These are phyloP conservation scores for Cyberlindnera euphorbiiphila DNA, from an alignment of 805 yeast species.

Conservation along the genomic window DNA sequence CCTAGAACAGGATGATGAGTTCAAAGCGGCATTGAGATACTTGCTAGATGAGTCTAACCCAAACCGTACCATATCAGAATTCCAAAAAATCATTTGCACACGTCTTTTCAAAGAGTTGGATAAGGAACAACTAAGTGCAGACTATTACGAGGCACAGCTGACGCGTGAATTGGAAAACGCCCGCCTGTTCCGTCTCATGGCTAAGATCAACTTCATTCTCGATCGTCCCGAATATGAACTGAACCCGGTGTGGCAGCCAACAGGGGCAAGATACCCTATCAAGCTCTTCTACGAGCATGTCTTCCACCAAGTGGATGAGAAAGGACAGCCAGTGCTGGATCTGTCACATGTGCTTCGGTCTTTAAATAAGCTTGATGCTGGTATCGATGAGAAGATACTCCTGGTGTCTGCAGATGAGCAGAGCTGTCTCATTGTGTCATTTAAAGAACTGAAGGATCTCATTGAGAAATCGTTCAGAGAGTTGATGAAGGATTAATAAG, in stretches of 20 bases:
- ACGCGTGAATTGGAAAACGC: conserved; percentile 82
- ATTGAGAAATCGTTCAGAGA: conserved; percentile 66
- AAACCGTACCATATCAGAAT: conserved; percentile 27
- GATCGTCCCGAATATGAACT: conserved; percentile 69
- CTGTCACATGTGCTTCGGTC: conserved; percentile 74
- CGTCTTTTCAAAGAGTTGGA: conserved; percentile 46
- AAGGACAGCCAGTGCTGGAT: conserved; percentile 75
- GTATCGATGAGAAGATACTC: conserved; percentile 76
- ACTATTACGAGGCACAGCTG: conserved; percentile 57
- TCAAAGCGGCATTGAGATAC: conserved; percentile 42
- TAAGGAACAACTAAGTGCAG: conserved; percentile 48
- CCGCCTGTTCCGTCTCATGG: conserved; percentile 73
- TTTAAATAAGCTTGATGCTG: conserved; percentile 89
- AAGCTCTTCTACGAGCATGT: conserved; percentile 78
- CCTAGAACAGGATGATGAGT: conserved; percentile 39
- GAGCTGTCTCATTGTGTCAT: conserved; percentile 79
- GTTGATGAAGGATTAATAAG: conserved; percentile 19
- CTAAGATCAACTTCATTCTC: conserved; percentile 74
- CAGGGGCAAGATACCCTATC: conserved; percentile 71
- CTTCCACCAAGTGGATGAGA: conserved; percentile 78
- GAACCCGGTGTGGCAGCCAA: conserved; percentile 57
- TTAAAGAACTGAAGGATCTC: conserved; percentile 72
- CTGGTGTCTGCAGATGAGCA: conserved; percentile 82
- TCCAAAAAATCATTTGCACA: conserved; percentile 39
- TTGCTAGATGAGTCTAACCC: conserved; percentile 26